phyloP scores from a whole-genome alignment of 2,329 filamentous ascomycete genomes.

The Pezicula carpinea region DNA sequence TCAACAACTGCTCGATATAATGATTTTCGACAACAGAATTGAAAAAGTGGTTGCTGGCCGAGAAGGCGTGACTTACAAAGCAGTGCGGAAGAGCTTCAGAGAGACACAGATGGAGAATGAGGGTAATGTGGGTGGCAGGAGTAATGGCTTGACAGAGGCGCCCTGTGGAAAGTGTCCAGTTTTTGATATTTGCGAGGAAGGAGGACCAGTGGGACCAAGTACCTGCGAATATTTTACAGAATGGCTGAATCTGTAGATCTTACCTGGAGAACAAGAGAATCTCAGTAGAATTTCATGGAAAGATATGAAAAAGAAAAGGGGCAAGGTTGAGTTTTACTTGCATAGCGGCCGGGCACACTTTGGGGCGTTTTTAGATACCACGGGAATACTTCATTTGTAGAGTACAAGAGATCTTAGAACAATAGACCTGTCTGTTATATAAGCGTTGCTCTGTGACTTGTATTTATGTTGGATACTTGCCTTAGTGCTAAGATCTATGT shows the following conservation, averaged over 20 bases:
- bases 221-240: conserved; percentile 89
- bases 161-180: conserved; percentile 92
- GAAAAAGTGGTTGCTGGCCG: conserved; percentile 47
- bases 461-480: too few species aligned
- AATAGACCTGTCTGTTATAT: too few species aligned
- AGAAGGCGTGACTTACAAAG: conserved; percentile 30
- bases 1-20: conserved; percentile 78
- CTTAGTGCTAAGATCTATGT: too few species aligned
- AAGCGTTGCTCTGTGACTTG: too few species aligned
- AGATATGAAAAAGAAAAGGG: not conserved
- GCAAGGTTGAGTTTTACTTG: conserved; percentile 12
- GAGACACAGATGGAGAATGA: conserved; percentile 25
- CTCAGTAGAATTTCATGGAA: not conserved
- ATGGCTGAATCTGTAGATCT: conserved; percentile 58
- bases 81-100: conserved; percentile 21
- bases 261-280: conserved; percentile 12
- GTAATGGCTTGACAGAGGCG: conserved; percentile 64
- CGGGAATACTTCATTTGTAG: conserved; percentile 1
- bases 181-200: conserved; percentile 86
- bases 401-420: not conserved
- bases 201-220: conserved; percentile 81
- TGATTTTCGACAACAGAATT: conserved; percentile 82
- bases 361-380: conserved; percentile 28
- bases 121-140: conserved; percentile 30
- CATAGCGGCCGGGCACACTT: conserved; percentile 23